Evolutionary conservation across 139 green algal species (phyloP), one percentile per base, ranked within the genome.

Genomic region (Coccomyxa sp.): DNA sequence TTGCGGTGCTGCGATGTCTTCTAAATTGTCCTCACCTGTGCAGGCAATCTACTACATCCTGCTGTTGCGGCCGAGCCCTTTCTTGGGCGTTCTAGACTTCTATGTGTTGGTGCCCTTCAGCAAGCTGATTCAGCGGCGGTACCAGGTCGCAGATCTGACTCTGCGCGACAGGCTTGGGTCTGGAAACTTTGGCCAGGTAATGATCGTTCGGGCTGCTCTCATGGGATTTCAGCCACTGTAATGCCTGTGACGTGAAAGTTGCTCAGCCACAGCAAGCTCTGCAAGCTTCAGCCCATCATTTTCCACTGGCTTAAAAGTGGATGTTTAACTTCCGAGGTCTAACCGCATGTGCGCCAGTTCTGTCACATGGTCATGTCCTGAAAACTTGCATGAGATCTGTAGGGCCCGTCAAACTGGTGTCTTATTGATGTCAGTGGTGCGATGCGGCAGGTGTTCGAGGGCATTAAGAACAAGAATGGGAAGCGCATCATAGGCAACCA

Each of bases 171-270:
- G 82, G 12, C 85, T 98, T 55, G 94, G 94, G 3, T 89, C 89
- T 34, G 94, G 94, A 75, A 98, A 98, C 88, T 98, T 94, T 86
- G 94, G 94, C 0, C 92, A 97, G 84, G 90, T 78, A 34, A 69
- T 85, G 31, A 64, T 79, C 16, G 18, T 64, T 18, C 50, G n/a
- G n/a, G n/a, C n/a, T n/a, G n/a, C n/a, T n/a, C n/a, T n/a, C n/a
- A n/a, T n/a, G n/a, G n/a, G n/a, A n/a, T n/a, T n/a, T n/a, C n/a
- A n/a, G n/a, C n/a, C n/a, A n/a, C n/a, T n/a, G n/a, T n/a, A n/a
- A n/a, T n/a, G n/a, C n/a, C n/a, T n/a, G n/a, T n/a, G n/a, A n/a
- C n/a, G n/a, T n/a, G n/a, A n/a, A n/a, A n/a, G n/a, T n/a, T n/a
- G n/a, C n/a, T n/a, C n/a, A n/a, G n/a, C n/a, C n/a, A n/a, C n/a